A percentile compares a stretch with the other conserved stretches of the same genome.
These are phyloP conservation scores for Pilaira anomala DNA, from an alignment of 192 early-diverging fungal genomes.

Conservation along the genomic window DNA sequence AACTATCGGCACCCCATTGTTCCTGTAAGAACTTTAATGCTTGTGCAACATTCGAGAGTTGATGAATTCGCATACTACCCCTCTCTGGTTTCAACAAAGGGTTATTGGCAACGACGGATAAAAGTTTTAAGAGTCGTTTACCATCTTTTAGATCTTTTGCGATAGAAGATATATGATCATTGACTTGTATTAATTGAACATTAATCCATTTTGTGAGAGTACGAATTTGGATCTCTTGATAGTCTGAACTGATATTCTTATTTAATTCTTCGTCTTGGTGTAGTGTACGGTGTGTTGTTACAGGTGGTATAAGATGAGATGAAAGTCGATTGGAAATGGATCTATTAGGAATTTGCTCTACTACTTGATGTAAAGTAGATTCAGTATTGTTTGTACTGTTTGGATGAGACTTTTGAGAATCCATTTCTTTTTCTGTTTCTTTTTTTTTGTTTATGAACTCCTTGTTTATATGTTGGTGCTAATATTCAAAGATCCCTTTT, in stretches of 20 bases:
- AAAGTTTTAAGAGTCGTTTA: conserved; percentile 64
- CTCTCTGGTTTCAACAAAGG: conserved; percentile 63
- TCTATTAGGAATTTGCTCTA: conserved; percentile 1
- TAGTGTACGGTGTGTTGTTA: background rate
- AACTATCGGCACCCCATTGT: conserved; percentile 51
- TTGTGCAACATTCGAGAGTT: conserved; percentile 73
- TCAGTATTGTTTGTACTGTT: too few relatives aligned
- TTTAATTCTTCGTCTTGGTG: conserved; percentile 36
- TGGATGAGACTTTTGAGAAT: too few relatives aligned
- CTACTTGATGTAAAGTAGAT: too few relatives aligned
- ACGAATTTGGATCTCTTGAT: conserved; percentile 47
- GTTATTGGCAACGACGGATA: conserved; percentile 70
- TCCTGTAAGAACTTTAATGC: conserved; percentile 63
- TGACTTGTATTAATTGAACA: conserved; percentile 43
- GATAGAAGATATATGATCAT: conserved; percentile 46
- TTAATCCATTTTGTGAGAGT: conserved; percentile 63
- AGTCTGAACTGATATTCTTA: conserved; percentile 42
- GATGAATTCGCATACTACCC: conserved; percentile 73
- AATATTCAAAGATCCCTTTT: too few relatives aligned
- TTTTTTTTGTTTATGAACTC: too few relatives aligned
- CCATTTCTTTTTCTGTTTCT: too few relatives aligned
- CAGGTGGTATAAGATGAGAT: conserved; percentile 12
- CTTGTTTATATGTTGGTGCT: too few relatives aligned
- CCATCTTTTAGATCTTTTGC: conserved; percentile 65
- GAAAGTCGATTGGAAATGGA: conserved; percentile 4